phyloP scores from a whole-genome alignment of 257 asterid species.

The Nicotiana paniculata region DNA sequence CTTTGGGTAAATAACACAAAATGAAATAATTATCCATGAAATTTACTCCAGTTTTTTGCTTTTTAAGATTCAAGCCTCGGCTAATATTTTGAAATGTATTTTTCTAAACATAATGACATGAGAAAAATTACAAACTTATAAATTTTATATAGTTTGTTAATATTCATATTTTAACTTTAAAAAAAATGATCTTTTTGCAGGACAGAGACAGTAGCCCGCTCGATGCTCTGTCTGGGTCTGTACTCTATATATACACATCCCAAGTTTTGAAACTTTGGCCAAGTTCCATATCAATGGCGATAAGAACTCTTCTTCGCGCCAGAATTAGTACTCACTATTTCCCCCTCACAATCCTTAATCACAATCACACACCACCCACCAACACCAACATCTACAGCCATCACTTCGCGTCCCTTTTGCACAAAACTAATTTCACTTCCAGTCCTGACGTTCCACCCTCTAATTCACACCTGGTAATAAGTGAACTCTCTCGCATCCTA shows the following conservation, averaged over 20 bases:
- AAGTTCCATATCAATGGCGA: not conserved
- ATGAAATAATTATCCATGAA: too few species aligned
- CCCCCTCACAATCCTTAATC: not conserved
- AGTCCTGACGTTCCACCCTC: not conserved
- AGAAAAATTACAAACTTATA: too few species aligned
- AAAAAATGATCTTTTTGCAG: too few species aligned
- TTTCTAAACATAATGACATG: too few species aligned
- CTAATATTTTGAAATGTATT: too few species aligned
- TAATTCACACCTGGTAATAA: constrained; percentile 36
- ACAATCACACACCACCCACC: not conserved
- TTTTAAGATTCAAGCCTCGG: too few species aligned
- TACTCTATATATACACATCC: not conserved
- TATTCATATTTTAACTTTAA: too few species aligned
- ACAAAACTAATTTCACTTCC: not conserved
- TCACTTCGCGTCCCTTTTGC: not conserved
- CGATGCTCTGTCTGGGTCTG: too few species aligned
- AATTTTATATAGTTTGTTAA: too few species aligned
- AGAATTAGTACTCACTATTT: not conserved
- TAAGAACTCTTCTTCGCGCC: not conserved
- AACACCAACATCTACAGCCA: not conserved
- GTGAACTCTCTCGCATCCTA: constrained; percentile 65
- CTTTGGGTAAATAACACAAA: too few species aligned
- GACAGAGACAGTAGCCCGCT: too few species aligned
- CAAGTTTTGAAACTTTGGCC: not conserved
- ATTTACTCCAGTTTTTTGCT: too few species aligned